Base-by-base conservation (phyloP, 1,139 yeast species). In the Saccharomycopsis crataegensis region DNA sequence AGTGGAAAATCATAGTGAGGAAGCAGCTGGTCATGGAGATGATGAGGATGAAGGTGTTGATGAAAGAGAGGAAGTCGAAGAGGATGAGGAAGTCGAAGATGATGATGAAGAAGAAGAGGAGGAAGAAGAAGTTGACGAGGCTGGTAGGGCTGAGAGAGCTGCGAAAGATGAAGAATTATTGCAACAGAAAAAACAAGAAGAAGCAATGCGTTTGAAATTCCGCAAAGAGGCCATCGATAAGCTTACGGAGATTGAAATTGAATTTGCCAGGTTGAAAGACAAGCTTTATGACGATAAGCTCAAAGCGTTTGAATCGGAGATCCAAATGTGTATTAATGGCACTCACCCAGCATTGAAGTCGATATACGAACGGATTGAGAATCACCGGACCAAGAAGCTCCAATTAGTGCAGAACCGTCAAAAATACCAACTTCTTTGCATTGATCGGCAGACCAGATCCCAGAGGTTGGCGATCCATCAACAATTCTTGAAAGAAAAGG, bases 261-360 rank as follows among this genome's bases (percentile, higher is more conserved):
- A 84, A 55, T 93, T 91, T 74, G 97, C 98, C 3, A 76, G 79
- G 59, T 73, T 91, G 57, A 80, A 96, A 59, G 98, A 93, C 67
- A 78, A 78, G 65, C 69, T 86, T 45, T 86, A 81, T 63, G 86
- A 82, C 58, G 88, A 84, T 66, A 90, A 88, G 66, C 73, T 90
- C 66, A 74, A 78, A 50, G 78, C 87, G 58, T 75, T 86, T 59
- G 89, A 87, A 62, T 84, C 86, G 48, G 98, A 93, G 67, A 73
- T 91, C 58, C 87, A 86, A 62, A 79, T 91, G 75, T 91, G 98
- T 69, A 73, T 85, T 38, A 87, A 85, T 61, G 97, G 96, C 6
- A 80, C 91, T 28, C 99, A 93, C 66, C 98, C 98, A 0, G 96
- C 91, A 63, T 70, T 83, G 55, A 78, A 78, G 58, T 67, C 73